These are phyloP conservation scores for Podaxis carcinomalis DNA, from an alignment of 768 basidiomycete species.

Conservation along the genomic window DNA sequence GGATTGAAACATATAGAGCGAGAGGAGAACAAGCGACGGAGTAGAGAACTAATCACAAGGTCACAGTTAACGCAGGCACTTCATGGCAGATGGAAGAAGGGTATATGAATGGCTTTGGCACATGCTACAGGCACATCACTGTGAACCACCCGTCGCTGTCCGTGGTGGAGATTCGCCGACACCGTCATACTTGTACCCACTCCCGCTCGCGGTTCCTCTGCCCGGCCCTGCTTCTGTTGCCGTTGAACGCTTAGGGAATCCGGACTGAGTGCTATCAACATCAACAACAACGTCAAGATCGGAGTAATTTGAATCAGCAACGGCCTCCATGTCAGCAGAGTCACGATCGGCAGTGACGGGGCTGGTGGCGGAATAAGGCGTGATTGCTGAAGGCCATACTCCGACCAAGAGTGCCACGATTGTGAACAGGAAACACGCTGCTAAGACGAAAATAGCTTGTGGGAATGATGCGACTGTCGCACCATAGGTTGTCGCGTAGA, in stretches of 20 bases:
- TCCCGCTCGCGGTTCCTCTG: neutral
- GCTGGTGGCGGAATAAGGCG: neutral
- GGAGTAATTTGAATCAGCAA: too few species aligned
- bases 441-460: conserved; percentile 62
- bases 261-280: neutral
- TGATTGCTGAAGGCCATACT: conserved; percentile 17
- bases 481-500: conserved; percentile 67
- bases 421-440: conserved; percentile 49
- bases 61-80: too few species aligned
- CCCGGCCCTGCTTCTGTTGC: neutral
- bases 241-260: too few species aligned
- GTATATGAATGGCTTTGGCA: neutral
- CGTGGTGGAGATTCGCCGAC: conserved; percentile 4
- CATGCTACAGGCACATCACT: neutral
- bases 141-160: neutral
- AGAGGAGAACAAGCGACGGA: too few species aligned
- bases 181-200: conserved; percentile 3
- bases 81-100: neutral
- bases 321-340: neutral
- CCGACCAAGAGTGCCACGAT: conserved; percentile 44
- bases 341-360: neutral
- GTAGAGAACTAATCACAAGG: too few species aligned
- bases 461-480: conserved; percentile 61
- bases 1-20: too few species aligned
- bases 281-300: neutral